These are phyloP conservation scores for Neopestalotiopsis sp. DNA, from an alignment of 2,329 filamentous ascomycete species.

Conservation along the genomic window DNA sequence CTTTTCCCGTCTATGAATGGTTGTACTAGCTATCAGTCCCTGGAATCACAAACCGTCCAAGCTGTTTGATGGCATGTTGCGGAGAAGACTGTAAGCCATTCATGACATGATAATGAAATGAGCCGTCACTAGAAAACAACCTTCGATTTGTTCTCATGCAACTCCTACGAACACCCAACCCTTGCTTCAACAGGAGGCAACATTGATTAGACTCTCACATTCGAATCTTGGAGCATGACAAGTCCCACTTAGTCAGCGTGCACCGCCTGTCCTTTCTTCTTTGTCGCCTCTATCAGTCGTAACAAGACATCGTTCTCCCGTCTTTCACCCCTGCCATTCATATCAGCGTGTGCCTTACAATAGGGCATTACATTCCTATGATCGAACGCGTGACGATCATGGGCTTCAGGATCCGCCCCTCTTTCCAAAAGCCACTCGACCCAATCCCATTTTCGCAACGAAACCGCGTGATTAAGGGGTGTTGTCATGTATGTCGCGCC, in stretches of 20 bases:
- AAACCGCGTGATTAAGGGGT: constrained; percentile 2
- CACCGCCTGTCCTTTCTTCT: not conserved
- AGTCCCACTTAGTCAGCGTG: not conserved
- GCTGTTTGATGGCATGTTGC: too few relatives aligned
- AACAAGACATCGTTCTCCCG: not conserved
- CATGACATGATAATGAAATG: too few relatives aligned
- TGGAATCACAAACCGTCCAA: too few relatives aligned
- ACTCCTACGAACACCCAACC: too few relatives aligned
- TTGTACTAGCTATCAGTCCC: too few relatives aligned
- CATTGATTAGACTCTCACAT: too few relatives aligned
- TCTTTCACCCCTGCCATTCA: not conserved
- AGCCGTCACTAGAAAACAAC: too few relatives aligned
- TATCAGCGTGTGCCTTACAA: not conserved
- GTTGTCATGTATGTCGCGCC: not conserved
- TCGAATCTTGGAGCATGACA: not conserved
- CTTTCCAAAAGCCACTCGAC: constrained; percentile 12
- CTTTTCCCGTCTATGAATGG: too few relatives aligned
- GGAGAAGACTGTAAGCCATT: too few relatives aligned
- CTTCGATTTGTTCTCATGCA: too few relatives aligned
- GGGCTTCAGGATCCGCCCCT: constrained; percentile 10
- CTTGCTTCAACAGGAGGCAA: too few relatives aligned
- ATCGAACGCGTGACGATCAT: constrained; percentile 3
- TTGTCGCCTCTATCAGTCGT: not conserved
- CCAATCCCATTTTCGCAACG: not conserved
- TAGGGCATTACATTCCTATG: not conserved